These are phyloP conservation scores for Tripterygium wilfordii DNA, from an alignment of 177 flowering plant genomes.

Conservation along the genomic window DNA sequence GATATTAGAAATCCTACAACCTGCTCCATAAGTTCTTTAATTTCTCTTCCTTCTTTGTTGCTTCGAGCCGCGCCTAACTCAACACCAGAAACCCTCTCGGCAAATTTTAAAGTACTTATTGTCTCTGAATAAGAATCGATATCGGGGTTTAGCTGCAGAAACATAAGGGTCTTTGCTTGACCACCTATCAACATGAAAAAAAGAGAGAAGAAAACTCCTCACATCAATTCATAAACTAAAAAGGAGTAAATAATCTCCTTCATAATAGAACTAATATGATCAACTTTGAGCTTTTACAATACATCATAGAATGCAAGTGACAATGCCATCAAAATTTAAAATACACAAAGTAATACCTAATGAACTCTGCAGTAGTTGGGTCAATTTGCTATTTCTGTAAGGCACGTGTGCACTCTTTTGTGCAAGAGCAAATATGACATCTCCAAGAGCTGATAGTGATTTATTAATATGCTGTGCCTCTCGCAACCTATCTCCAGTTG, in stretches of 20 bases:
- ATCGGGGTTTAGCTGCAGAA: constrained; percentile 97
- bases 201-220: not conserved
- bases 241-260: no score
- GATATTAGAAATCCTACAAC: constrained; percentile 38
- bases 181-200: constrained; percentile 59
- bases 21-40: constrained; percentile 93
- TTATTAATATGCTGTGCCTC: constrained; percentile 98
- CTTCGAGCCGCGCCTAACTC: constrained; percentile 94
- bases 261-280: no score
- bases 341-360: constrained; percentile 44
- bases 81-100: constrained; percentile 97
- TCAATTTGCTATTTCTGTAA: constrained; percentile 93
- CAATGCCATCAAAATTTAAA: no score
- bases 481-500: constrained; percentile 80
- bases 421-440: constrained; percentile 88
- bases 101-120: constrained; percentile 92
- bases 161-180: constrained; percentile 98
- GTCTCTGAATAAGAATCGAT: constrained; percentile 78
- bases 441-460: constrained; percentile 94
- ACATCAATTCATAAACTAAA: no score
- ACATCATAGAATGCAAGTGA: no score
- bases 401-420: constrained; percentile 90
- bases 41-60: constrained; percentile 87
- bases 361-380: constrained; percentile 96
- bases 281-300: no score